Evolutionary conservation across 1,284 basidiomycete genomes (phyloP), one percentile per base, ranked within the genome.

Genomic region (Rhodotorula sp.): DNA sequence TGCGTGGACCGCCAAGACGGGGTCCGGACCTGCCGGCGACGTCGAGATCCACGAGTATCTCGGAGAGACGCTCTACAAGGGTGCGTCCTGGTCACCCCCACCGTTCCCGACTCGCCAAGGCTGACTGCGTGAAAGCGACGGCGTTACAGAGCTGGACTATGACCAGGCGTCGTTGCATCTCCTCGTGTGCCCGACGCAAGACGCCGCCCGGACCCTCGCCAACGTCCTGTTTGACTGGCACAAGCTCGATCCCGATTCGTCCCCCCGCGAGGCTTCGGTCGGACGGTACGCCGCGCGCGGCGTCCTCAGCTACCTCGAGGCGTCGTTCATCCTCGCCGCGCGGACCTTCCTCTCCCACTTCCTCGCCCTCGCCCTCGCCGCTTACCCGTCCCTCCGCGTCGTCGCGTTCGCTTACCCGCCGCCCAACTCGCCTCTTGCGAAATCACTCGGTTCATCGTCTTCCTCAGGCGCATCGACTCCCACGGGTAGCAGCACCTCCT

Each of bases 51-150:
- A 92, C 65, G 88, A 92, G 76, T 95, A 95, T 80, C 82, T 94
- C 65, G 94, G 93, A 12, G 89, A 94, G 79, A 82, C 95, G 50
- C 84, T 93, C 38, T 91, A 88, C 83, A 94, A 93, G 85, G 93
- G 93, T 90, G 71, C 50, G 83, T 34, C 5, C 2, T 10, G 10
- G 19, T 10, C n/a, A 49, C 31, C 12, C 28, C 7, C 23, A 19
- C 23, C 26, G 2, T 57, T 31, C 34, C 26, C 43, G 48, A 23
- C 31, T 3, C 18, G 10, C 7, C 10, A 55, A 18, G 12, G 66
- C 23, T 28, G 28, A 31, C 50, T 14, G 19, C 49, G 14, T 7
- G 15, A 58, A 16, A 5, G 6, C 15, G n/a, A 12, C 16, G 6
- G 6, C 48, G 12, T 12, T 38, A 26, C 78, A 95, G 93, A 95